Evolutionary conservation across 768 basidiomycete species (phyloP), one percentile per base, ranked within the genome.

Genomic region (Pleurotus djamor): DNA sequence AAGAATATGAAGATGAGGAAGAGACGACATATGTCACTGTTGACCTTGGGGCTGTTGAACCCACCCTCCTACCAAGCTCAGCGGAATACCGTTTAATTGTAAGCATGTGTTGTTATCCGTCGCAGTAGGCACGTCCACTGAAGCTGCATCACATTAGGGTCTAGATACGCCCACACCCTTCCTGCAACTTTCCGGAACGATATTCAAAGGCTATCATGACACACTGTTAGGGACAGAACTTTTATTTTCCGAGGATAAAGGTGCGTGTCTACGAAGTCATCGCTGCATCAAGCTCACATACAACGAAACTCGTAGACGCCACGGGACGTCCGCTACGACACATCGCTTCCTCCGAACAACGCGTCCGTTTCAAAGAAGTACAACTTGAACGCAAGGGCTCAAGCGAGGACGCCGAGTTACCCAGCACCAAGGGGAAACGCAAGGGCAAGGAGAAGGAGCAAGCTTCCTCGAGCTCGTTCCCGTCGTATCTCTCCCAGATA

Each of bases 111-210:
- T 48, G 21, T 49, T 21, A n/a, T 45, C 14, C 9, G 5, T 8
- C 34, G 17, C 47, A 5, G 21, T 14, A 28, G 8, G 48, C 16
- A 32, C 48, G 32, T 56, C 52, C 48, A 38, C 54, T 21, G 5
- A 28, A 28, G 21, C 32, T 38, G 37, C 47, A 10, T 50, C 8
- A 50, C 32, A 59, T 13, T 63, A 90, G 92, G 91, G 91, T 1
- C 69, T 93, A 21, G 90, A 94, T 66, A 89, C 89, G 0, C 83
- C 89, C 0, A 87, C 84, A 0, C 91, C 92, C 0, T 91, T 85
- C 63, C 70, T 94, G 17, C 92, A 94, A 63, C 76, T 93, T 0
- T 86, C 87, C 4, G 90, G 91, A 2, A 87, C 88, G 1, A 78
- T 91, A 16, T 79, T 92, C 62, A 86, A 86, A 69, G 92, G 92